Percentiles rank a stretch among this genome's conserved stretches.
Evolutionary conservation across 2,329 filamentous ascomycete species (phyloP).

Genomic region (Paramyrothecium sp.): DNA sequence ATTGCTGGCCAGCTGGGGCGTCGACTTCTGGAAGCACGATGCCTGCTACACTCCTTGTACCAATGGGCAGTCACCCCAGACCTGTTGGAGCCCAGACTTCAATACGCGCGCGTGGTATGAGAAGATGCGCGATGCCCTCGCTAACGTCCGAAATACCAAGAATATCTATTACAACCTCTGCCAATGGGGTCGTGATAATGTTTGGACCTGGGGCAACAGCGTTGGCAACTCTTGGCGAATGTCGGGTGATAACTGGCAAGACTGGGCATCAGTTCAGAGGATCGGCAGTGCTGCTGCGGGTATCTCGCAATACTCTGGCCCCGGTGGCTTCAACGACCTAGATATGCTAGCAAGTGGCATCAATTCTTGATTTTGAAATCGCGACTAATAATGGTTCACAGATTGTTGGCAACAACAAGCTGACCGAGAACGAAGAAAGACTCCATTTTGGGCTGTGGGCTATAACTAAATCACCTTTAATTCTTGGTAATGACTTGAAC

Average conservation of each 20-base stretch:
- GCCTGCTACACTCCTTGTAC: constrained; percentile 11
- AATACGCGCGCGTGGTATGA: constrained; percentile 11
- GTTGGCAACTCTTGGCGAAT: constrained; percentile 40
- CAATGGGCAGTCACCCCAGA: constrained; percentile 8
- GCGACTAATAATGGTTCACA: neutral
- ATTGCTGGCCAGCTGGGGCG: constrained; percentile 9
- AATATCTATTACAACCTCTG: constrained; percentile 49
- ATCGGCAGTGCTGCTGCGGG: constrained; percentile 10
- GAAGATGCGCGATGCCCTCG: constrained; percentile 46
- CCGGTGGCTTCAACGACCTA: constrained; percentile 26
- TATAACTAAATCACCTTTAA: constrained; percentile 21
- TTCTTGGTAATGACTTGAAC: constrained; percentile 21
- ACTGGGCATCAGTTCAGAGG: constrained; percentile 12
- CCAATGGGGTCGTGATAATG: constrained; percentile 46
- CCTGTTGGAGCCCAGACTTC: constrained; percentile 5
- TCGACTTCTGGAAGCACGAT: constrained; percentile 15
- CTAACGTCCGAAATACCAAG: constrained; percentile 25
- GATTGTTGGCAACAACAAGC: constrained; percentile 13
- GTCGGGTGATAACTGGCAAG: constrained; percentile 32
- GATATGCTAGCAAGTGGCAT: constrained; percentile 19
- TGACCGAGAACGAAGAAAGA: constrained; percentile 17
- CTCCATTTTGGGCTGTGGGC: constrained; percentile 26
- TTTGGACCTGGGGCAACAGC: constrained; percentile 42
- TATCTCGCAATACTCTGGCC: constrained; percentile 15
- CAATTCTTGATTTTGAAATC: too few relatives aligned